Evolutionary conservation across 2,329 filamentous ascomycete genomes (phyloP).

Genomic region (Fusarium buharicum): DNA sequence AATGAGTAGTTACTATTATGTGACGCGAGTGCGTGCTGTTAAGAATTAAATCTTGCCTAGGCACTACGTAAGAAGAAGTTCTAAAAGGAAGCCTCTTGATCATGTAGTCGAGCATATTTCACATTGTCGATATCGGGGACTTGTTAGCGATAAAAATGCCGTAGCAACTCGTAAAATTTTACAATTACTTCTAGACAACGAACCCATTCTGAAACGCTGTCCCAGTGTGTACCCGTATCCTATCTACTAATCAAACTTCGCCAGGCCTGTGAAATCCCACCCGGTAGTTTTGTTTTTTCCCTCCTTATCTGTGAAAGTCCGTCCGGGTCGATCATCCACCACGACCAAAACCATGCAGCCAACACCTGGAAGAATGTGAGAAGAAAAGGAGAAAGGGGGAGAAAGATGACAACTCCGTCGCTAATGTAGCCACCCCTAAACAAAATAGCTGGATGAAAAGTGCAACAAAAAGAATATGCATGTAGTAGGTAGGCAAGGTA

Average conservation of each 20-base stretch:
- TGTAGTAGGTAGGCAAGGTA: background rate
- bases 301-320: conserved; percentile 5
- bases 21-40: background rate
- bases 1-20: background rate
- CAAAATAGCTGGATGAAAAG: conserved; percentile 18
- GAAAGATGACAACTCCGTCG: conserved; percentile 52
- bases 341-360: conserved; percentile 33
- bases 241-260: conserved; percentile 28
- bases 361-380: conserved; percentile 7
- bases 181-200: conserved; percentile 35
- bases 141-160: background rate
- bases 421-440: conserved; percentile 49
- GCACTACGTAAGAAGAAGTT: too few relatives aligned
- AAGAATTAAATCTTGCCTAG: too few relatives aligned
- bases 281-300: background rate
- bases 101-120: background rate
- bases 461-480: conserved; percentile 8
- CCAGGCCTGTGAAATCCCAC: conserved; percentile 6
- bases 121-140: background rate
- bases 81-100: background rate
- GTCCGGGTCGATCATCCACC: conserved; percentile 15
- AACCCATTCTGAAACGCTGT: conserved; percentile 34
- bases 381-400: conserved; percentile 6
- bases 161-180: conserved; percentile 25
- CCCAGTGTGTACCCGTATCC: conserved; percentile 10